phyloP scores from a whole-genome alignment of 768 basidiomycete species.

The Kwoniella heveanensis region DNA sequence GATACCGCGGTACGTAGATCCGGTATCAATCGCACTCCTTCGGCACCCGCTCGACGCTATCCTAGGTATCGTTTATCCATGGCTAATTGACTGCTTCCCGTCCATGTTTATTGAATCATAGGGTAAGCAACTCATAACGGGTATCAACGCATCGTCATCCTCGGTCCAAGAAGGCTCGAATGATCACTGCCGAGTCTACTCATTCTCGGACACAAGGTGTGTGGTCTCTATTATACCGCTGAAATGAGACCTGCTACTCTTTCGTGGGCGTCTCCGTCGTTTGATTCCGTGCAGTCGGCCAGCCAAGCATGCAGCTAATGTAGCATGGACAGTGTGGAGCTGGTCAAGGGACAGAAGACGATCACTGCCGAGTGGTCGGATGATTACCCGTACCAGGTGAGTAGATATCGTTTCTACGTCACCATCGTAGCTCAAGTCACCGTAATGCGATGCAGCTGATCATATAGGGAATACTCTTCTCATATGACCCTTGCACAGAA shows the following conservation, averaged over 20 bases:
- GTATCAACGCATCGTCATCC: constrained; percentile 77
- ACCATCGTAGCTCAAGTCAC: too few relatives aligned
- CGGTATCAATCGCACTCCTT: not conserved
- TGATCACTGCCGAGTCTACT: constrained; percentile 77
- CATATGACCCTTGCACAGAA: constrained; percentile 64
- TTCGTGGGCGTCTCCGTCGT: not conserved
- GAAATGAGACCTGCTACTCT: not conserved
- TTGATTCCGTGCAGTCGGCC: not conserved
- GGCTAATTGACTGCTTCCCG: too few relatives aligned
- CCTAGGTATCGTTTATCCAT: too few relatives aligned
- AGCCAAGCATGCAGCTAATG: too few relatives aligned
- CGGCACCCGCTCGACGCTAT: too few relatives aligned
- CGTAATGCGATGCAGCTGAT: too few relatives aligned
- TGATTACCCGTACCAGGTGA: constrained; percentile 75
- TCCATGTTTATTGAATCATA: too few relatives aligned
- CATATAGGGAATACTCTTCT: too few relatives aligned
- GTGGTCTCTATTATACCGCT: constrained; percentile 2
- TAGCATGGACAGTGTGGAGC: constrained; percentile 63
- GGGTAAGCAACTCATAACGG: constrained; percentile 68
- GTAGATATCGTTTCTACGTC: constrained; percentile 26
- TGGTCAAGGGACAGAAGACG: constrained; percentile 65
- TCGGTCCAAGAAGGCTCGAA: constrained; percentile 69
- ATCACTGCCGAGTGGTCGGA: constrained; percentile 66
- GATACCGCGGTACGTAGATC: constrained; percentile 62
- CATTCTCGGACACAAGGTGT: constrained; percentile 54